Conservation (phyloP, 164 flowering plant species). For the Piper betle region DNA sequence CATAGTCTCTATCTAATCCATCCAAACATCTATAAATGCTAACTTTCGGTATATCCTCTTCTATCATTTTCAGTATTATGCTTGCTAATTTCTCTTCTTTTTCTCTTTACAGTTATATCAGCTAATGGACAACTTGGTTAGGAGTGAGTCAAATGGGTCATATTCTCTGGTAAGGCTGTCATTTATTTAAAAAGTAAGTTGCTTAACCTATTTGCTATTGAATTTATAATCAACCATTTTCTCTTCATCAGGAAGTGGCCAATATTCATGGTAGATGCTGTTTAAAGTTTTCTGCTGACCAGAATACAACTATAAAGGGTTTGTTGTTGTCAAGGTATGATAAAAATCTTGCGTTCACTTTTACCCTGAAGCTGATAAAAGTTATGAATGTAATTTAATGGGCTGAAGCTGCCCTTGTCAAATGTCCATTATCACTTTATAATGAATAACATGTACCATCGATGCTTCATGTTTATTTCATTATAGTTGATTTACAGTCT, state of each 20-base stretch:
- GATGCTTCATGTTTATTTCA: background rate
- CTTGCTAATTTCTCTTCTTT: background rate
- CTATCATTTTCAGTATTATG: no score
- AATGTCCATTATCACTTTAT: no score
- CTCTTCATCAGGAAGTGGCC: slow-evolving; percentile 49
- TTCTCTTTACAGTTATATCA: slow-evolving; percentile 47
- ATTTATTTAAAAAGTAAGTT: background rate
- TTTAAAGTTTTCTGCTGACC: slow-evolving; percentile 35
- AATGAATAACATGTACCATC: no score
- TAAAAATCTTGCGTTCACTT: background rate
- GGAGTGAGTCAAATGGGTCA: slow-evolving; percentile 33
- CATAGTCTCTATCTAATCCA: no score
- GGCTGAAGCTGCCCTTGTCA: background rate
- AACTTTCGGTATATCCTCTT: no score
- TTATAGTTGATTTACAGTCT: slow-evolving; percentile 4
- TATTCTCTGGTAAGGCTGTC: slow-evolving; percentile 38
- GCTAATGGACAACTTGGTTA: slow-evolving; percentile 57
- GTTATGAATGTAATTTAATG: background rate
- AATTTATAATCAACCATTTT: background rate
- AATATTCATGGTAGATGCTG: slow-evolving; percentile 84
- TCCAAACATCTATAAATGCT: no score
- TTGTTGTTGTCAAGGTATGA: slow-evolving; percentile 68
- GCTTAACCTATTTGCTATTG: background rate
- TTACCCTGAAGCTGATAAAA: background rate
- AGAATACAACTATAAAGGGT: slow-evolving; percentile 37